Base-by-base conservation (phyloP, 495 filamentous ascomycete species). In the Penicillium alfredii region DNA sequence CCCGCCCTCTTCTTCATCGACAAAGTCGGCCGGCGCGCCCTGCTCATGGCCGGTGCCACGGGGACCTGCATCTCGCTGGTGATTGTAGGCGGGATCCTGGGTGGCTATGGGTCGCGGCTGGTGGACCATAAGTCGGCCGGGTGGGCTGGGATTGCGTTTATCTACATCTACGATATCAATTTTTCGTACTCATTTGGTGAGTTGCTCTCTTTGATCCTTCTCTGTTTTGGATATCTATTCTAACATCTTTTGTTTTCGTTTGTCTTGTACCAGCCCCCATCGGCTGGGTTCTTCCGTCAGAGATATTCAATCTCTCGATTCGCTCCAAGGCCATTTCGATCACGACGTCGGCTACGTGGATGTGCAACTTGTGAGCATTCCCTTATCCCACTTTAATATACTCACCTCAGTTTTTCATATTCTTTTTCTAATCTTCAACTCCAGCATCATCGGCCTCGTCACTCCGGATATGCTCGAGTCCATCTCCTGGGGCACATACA, bases 81-180 rank as follows among this genome's bases (percentile, higher is more conserved):
- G 42, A 79, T 88, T 58, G 80, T 92, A 34, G 84, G 82, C 23
- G 70, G 76, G 42, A 81, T 90, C 48, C 69, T 85, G 8, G 84
- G 76, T 28, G 76, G 68, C 35, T 77, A 81, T 59, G 62, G 78
- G 4, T 38, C 78, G 42, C 55, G 66, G 20, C 81, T 84, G 73
- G 48, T 58, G 1, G 47, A 52, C 6, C 76, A 92, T 42, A 52
- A 61, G 12, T 74, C 74, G 0, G 81, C 80, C 5, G 86, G 83
- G 0, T 92, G 85, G 84, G 84, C 69, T 3, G 84, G 81, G 5
- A 80, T 87, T 11, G 77, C 67, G 39, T 86, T 89, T 71, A 82
- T 92, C 39, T 92, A 83, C 73, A 71, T 89, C 18, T 92, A 86
- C 49, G 82, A 88, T 47, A 64, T 86, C 26, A 81, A 86, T 51